These are phyloP conservation scores for Arabidopsis suecica DNA, from an alignment of 345 rosid genomes.

Conservation along the genomic window DNA sequence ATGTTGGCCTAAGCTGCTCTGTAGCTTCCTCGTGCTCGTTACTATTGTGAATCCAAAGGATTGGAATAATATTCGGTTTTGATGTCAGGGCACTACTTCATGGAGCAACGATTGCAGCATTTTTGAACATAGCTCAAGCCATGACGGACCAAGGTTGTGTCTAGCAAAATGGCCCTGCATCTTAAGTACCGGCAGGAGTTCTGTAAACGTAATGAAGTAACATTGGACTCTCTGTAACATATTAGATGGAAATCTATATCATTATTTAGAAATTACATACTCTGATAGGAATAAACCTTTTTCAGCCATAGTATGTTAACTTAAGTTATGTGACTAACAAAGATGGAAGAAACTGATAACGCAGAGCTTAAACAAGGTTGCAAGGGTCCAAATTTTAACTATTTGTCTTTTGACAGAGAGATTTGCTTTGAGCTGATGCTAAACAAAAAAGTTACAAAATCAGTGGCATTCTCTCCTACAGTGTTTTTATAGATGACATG, in stretches of 20 bases:
- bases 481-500: slow-evolving; percentile 28
- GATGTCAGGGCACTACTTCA: slow-evolving; percentile 78
- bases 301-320: slow-evolving; percentile 6
- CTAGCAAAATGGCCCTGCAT: slow-evolving; percentile 45
- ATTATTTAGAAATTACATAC: slow-evolving; percentile 34
- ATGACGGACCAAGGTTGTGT: slow-evolving; percentile 99
- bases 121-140: slow-evolving; percentile 93
- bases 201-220: slow-evolving; percentile 6
- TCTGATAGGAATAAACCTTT: slow-evolving; percentile 16
- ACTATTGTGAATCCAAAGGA: not conserved
- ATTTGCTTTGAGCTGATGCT: slow-evolving; percentile 23
- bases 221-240: slow-evolving; percentile 33
- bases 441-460: slow-evolving; percentile 29
- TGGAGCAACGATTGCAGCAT: slow-evolving; percentile 90
- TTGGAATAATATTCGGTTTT: not conserved
- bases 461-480: slow-evolving; percentile 24
- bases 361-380: not conserved
- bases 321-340: not conserved
- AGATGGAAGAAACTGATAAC: not conserved
- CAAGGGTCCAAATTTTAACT: not conserved
- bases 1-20: slow-evolving; percentile 2
- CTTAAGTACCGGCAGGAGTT: not conserved
- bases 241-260: slow-evolving; percentile 27
- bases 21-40: not conserved
- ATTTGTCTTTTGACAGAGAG: slow-evolving; percentile 9